A percentile compares a stretch with the other conserved stretches of the same genome.
Conservation (phyloP, 2,329 filamentous ascomycete species). For the Epichloe hybrida region DNA sequence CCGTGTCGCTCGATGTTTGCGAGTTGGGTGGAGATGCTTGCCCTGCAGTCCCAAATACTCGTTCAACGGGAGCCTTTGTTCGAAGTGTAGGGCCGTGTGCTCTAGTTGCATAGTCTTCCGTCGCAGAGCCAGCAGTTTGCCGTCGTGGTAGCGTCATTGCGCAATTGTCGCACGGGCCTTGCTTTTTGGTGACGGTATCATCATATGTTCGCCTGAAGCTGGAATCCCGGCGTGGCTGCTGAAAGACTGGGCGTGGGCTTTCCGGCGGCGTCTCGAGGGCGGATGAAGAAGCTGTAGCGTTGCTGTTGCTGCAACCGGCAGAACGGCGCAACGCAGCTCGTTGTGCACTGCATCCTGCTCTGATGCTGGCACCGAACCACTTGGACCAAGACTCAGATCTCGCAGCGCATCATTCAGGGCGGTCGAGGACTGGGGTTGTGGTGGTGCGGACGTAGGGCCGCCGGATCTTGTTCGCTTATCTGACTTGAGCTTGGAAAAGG, state of each 20-base stretch:
- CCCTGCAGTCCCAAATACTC: slow-evolving; percentile 36
- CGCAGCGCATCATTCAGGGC: slow-evolving; percentile 34
- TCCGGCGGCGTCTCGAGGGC: slow-evolving; percentile 44
- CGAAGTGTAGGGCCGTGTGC: slow-evolving; percentile 41
- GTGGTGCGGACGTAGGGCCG: slow-evolving; percentile 20
- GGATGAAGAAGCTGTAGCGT: slow-evolving; percentile 21
- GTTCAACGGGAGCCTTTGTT: slow-evolving; percentile 46
- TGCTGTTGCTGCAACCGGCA: slow-evolving; percentile 10
- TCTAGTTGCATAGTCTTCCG: slow-evolving; percentile 22
- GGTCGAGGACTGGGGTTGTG: slow-evolving; percentile 20
- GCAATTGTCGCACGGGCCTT: slow-evolving; percentile 55
- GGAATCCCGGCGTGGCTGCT: slow-evolving; percentile 36
- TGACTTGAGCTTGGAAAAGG: slow-evolving; percentile 9
- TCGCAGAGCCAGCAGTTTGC: slow-evolving; percentile 15
- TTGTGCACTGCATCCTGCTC: slow-evolving; percentile 31
- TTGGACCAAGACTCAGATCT: slow-evolving; percentile 32
- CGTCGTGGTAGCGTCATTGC: slow-evolving; percentile 46
- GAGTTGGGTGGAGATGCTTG: slow-evolving; percentile 39
- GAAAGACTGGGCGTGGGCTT: slow-evolving; percentile 34
- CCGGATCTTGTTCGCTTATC: slow-evolving; percentile 28
- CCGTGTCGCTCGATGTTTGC: slow-evolving; percentile 36
- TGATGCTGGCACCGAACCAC: slow-evolving; percentile 28
- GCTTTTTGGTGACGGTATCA: slow-evolving; percentile 49
- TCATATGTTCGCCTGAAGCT: slow-evolving; percentile 51
- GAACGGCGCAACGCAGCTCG: slow-evolving; percentile 29